phyloP scores from a whole-genome alignment of 1,139 yeast genomes.

The Yamadazyma sp. region DNA sequence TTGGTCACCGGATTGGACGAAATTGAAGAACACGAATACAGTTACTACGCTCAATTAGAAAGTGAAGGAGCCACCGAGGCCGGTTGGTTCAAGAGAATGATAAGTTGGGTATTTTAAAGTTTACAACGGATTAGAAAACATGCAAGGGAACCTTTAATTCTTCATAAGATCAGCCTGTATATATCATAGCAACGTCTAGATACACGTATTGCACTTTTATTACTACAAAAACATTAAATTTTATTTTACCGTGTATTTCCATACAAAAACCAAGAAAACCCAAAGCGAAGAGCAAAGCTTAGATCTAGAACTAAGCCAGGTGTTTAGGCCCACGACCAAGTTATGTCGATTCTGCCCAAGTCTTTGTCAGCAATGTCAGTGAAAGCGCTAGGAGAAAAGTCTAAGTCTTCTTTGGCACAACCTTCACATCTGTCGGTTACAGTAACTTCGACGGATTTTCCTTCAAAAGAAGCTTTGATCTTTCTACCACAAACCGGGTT shows the following conservation, averaged over 20 bases:
- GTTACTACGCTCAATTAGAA: slow-evolving; percentile 32
- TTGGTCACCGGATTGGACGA: slow-evolving; percentile 38
- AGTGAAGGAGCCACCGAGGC: slow-evolving; percentile 13
- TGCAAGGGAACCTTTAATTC: too few relatives aligned
- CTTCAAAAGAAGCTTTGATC: slow-evolving; percentile 38
- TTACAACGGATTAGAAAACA: too few relatives aligned
- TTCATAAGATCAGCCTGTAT: too few relatives aligned
- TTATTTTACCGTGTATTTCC: neutral
- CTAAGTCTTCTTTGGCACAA: slow-evolving; percentile 39
- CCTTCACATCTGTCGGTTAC: slow-evolving; percentile 46
- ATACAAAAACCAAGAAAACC: neutral
- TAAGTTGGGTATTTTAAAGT: slow-evolving; percentile 14
- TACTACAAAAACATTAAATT: too few relatives aligned
- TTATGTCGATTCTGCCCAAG: slow-evolving; percentile 43
- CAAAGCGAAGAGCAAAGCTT: too few relatives aligned
- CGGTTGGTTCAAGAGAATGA: slow-evolving; percentile 5
- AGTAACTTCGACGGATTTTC: slow-evolving; percentile 44
- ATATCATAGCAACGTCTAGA: too few relatives aligned
- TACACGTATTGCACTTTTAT: too few relatives aligned
- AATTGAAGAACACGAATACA: slow-evolving; percentile 45
- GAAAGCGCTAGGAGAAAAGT: slow-evolving; percentile 48
- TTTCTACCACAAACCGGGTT: slow-evolving; percentile 46
- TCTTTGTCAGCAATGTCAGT: slow-evolving; percentile 34
- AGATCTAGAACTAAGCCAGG: slow-evolving; percentile 1
- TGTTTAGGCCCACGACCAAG: slow-evolving; percentile 44